A percentile compares a stretch with the other conserved stretches of the same genome.
Conservation (phyloP, 1,284 basidiomycete species). For the Trametes sp. region DNA sequence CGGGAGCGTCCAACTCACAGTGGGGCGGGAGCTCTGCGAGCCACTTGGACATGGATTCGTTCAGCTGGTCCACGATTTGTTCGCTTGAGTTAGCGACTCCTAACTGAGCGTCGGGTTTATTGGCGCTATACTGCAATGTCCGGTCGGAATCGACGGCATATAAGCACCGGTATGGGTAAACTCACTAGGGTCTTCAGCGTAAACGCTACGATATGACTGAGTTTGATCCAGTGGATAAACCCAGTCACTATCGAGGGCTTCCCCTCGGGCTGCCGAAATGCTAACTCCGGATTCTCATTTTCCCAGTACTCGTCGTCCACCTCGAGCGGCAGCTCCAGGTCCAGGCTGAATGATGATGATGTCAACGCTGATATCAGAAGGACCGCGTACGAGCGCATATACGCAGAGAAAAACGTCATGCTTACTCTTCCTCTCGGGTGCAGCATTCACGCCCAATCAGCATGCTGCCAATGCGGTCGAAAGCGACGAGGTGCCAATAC, state of each 20-base stretch:
- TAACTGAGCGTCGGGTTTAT: conserved; percentile 40
- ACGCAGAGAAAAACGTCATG: neutral
- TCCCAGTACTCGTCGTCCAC: conserved; percentile 91
- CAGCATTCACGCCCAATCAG: conserved; percentile 76
- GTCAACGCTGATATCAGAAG: no score
- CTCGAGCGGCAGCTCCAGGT: conserved; percentile 80
- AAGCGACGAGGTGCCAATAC: conserved; percentile 60
- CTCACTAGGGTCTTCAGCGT: conserved; percentile 75
- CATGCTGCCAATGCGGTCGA: conserved; percentile 71
- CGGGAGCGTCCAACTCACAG: conserved; percentile 50
- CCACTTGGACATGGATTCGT: conserved; percentile 78
- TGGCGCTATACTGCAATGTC: neutral
- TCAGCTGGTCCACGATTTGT: conserved; percentile 74
- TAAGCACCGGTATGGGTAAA: neutral
- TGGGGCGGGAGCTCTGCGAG: conserved; percentile 72
- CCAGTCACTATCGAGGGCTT: conserved; percentile 66
- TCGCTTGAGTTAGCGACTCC: conserved; percentile 62
- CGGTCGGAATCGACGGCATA: no score
- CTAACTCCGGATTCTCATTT: conserved; percentile 51
- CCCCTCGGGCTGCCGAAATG: conserved; percentile 70
- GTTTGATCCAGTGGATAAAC: conserved; percentile 73
- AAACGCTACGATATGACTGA: conserved; percentile 78
- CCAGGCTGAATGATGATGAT: conserved; percentile 58
- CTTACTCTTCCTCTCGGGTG: conserved; percentile 80
- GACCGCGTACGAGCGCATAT: no score